Percentiles rank a stretch among this genome's conserved stretches.
Evolutionary conservation across 352 stramenopile genomes (phyloP).

Genomic region (Phytopythium delawarense): DNA sequence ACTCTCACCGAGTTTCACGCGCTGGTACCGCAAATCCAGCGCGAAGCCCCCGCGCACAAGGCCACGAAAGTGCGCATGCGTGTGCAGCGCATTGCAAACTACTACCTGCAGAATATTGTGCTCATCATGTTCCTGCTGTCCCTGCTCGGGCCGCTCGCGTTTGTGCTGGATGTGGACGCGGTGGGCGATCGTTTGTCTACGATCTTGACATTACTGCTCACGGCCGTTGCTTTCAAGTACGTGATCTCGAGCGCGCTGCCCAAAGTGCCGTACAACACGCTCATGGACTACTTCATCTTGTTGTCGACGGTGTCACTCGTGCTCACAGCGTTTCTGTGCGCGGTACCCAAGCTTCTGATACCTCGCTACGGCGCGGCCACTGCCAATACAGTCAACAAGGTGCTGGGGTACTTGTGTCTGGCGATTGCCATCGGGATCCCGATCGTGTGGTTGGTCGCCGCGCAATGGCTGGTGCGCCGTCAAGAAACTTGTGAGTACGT

Average conservation of each 20-base stretch:
- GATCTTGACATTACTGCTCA: constrained; percentile 26
- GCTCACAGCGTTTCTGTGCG: constrained; percentile 13
- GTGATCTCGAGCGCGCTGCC: constrained; percentile 17
- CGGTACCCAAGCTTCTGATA: constrained; percentile 10
- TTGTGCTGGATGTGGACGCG: constrained; percentile 15
- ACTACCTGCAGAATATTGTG: constrained; percentile 25
- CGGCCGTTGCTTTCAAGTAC: constrained; percentile 20
- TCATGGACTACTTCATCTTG: constrained; percentile 23
- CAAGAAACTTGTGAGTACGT: constrained; percentile 10
- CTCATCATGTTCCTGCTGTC: constrained; percentile 21
- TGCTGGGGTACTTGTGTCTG: constrained; percentile 11
- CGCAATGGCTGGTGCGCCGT: constrained; percentile 2
- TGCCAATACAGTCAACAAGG: constrained; percentile 9
- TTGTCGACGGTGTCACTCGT: constrained; percentile 10
- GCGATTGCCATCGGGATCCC: constrained; percentile 8
- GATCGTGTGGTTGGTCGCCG: constrained; percentile 4
- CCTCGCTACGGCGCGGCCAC: constrained; percentile 1
- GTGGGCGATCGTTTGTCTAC: constrained; percentile 17
- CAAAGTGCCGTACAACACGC: constrained; percentile 29
- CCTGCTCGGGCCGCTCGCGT: constrained; percentile 18
- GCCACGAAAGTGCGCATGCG: constrained; percentile 14
- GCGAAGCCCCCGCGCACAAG: constrained; percentile 8
- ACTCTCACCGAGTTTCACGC: constrained; percentile 17
- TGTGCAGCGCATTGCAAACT: constrained; percentile 21
- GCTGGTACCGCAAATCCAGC: constrained; percentile 10